These are phyloP conservation scores for Neonectria neomacrospora DNA, from an alignment of 2,329 filamentous ascomycete species.

Conservation along the genomic window DNA sequence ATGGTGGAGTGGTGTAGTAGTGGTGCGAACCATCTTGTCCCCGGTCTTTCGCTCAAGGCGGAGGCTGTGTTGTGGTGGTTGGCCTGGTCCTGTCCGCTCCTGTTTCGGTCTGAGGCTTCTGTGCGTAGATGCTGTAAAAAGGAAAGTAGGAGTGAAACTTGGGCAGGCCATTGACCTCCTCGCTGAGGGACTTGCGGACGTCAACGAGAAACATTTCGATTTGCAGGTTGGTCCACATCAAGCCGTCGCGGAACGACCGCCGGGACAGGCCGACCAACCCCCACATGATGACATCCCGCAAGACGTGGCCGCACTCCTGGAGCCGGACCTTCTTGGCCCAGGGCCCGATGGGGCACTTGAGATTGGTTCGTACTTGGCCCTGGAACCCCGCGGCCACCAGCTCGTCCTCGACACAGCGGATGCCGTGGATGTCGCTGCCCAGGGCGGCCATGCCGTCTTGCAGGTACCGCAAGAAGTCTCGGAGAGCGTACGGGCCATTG, in stretches of 20 bases:
- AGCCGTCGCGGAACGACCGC: slow-evolving; percentile 52
- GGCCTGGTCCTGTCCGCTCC: background rate
- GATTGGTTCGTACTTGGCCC: slow-evolving; percentile 52
- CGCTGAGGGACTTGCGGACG: slow-evolving; percentile 53
- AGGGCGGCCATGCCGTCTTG: slow-evolving; percentile 54
- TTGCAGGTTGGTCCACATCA: slow-evolving; percentile 54
- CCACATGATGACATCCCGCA: slow-evolving; percentile 56
- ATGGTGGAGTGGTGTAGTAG: background rate
- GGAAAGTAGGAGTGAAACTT: slow-evolving; percentile 54
- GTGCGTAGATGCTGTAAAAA: slow-evolving; percentile 53
- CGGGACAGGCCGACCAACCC: slow-evolving; percentile 54
- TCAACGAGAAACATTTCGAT: slow-evolving; percentile 58
- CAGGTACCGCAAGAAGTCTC: slow-evolving; percentile 58
- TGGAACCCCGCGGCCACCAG: slow-evolving; percentile 56
- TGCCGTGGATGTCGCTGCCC: slow-evolving; percentile 56
- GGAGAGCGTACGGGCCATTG: slow-evolving; percentile 57
- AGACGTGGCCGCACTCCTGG: slow-evolving; percentile 57
- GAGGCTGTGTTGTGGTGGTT: background rate
- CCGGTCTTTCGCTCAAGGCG: background rate
- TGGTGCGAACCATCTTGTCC: background rate
- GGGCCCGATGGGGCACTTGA: slow-evolving; percentile 61
- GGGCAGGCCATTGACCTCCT: slow-evolving; percentile 48
- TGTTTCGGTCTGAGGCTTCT: slow-evolving; percentile 48
- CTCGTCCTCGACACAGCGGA: slow-evolving; percentile 50
- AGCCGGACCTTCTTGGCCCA: slow-evolving; percentile 59